Conservation (phyloP, 495 filamentous ascomycete genomes). For the Hyaloscypha hepaticicola region DNA sequence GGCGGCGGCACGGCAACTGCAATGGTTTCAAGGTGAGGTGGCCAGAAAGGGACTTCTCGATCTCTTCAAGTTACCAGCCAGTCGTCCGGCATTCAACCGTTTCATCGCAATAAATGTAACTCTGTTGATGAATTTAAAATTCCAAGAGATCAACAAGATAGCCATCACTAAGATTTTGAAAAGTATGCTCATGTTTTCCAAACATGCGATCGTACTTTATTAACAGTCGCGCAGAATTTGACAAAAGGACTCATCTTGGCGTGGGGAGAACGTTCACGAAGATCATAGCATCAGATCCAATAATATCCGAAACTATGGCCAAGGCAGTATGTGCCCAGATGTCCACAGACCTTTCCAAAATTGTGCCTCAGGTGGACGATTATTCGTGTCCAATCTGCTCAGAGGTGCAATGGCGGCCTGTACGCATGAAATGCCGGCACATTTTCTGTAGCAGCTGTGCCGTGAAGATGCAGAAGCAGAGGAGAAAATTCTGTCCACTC, state of each 20-base stretch:
- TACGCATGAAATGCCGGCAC: conserved; percentile 63
- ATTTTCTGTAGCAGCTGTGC: conserved; percentile 73
- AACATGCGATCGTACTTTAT: background rate
- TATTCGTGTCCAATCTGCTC: conserved; percentile 75
- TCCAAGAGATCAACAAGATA: conserved; percentile 69
- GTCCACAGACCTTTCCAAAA: conserved; percentile 57
- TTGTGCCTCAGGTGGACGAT: conserved; percentile 70
- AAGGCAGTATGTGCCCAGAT: conserved; percentile 66
- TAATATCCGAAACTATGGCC: conserved; percentile 57
- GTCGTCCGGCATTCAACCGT: conserved; percentile 51
- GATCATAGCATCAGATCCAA: conserved; percentile 46
- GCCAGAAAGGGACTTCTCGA: conserved; percentile 47
- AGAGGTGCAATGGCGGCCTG: conserved; percentile 62
- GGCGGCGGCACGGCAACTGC: conserved; percentile 52
- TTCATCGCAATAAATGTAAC: conserved; percentile 66
- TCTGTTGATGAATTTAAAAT: conserved; percentile 64
- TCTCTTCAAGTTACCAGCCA: conserved; percentile 58
- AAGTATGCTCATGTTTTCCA: conserved; percentile 46
- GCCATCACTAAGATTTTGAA: conserved; percentile 77
- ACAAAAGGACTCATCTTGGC: conserved; percentile 72
- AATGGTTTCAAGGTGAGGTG: conserved; percentile 59
- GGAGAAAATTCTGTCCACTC: conserved; percentile 61
- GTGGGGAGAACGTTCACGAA: conserved; percentile 52
- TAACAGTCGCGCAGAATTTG: conserved; percentile 57
- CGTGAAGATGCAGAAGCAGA: conserved; percentile 63